These are phyloP conservation scores for Nakazawaea wickerhamii DNA, from an alignment of 805 yeast species.

Conservation along the genomic window DNA sequence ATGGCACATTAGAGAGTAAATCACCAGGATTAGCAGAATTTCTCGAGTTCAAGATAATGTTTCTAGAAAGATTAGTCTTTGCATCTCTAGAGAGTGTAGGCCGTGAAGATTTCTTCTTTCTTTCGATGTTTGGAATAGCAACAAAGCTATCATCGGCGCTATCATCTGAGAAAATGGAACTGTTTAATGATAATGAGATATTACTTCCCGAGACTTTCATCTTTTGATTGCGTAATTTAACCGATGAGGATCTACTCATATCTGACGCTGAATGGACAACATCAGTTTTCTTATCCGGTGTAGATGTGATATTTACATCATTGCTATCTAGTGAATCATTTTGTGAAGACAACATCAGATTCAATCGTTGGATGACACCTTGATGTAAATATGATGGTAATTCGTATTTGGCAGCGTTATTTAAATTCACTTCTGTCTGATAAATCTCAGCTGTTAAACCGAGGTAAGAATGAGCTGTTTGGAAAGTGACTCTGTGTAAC, in stretches of 20 bases:
- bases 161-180: constrained; percentile 1
- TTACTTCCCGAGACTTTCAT: not conserved
- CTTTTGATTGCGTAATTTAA: not conserved
- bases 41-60: constrained; percentile 49
- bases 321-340: not conserved
- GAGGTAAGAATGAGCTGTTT: constrained; percentile 80
- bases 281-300: not conserved
- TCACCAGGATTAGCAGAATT: constrained; percentile 77
- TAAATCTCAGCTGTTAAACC: constrained; percentile 80
- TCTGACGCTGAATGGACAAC: not conserved
- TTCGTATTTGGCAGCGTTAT: constrained; percentile 39
- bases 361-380: constrained; percentile 42
- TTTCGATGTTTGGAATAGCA: constrained; percentile 12
- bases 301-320: not conserved
- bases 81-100: not conserved
- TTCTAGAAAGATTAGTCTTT: constrained; percentile 29
- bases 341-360: constrained; percentile 14
- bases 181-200: not conserved
- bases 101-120: constrained; percentile 3
- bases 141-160: constrained; percentile 6
- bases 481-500: constrained; percentile 84
- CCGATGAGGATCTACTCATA: not conserved
- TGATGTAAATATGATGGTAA: constrained; percentile 65
- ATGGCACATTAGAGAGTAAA: constrained; percentile 72
- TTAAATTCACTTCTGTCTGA: constrained; percentile 66